phyloP scores from a whole-genome alignment of 495 filamentous ascomycete species.

The Staphylotrichum longicolle region DNA sequence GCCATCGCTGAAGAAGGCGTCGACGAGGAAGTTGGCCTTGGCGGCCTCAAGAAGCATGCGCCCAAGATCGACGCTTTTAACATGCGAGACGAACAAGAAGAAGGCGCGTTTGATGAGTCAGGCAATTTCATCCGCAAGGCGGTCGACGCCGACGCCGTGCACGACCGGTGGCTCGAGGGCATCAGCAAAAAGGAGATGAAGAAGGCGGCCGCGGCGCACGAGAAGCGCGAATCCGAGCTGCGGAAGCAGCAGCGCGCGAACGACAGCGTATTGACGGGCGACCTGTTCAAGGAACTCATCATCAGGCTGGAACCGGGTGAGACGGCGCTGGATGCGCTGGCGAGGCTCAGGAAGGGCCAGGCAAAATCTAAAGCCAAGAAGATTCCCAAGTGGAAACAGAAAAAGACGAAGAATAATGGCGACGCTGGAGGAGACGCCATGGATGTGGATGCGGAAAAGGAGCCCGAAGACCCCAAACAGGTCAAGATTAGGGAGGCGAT shows the following conservation, averaged over 20 bases:
- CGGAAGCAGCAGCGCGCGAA: slow-evolving; percentile 65
- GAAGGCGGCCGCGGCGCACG: slow-evolving; percentile 80
- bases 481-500: slow-evolving; percentile 65
- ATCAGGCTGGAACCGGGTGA: slow-evolving; percentile 73
- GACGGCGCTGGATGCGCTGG: slow-evolving; percentile 84
- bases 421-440: slow-evolving; percentile 42
- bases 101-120: slow-evolving; percentile 83
- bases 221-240: slow-evolving; percentile 76
- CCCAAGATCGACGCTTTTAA: slow-evolving; percentile 98
- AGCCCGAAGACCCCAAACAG: slow-evolving; percentile 67
- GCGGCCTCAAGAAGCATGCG: slow-evolving; percentile 87
- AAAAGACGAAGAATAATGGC: slow-evolving; percentile 46
- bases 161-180: slow-evolving; percentile 91
- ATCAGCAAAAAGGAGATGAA: slow-evolving; percentile 91
- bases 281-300: slow-evolving; percentile 72
- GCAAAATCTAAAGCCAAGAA: slow-evolving; percentile 58
- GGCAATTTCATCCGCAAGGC: slow-evolving; percentile 94
- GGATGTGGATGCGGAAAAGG: slow-evolving; percentile 60
- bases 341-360: slow-evolving; percentile 69
- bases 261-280: slow-evolving; percentile 70
- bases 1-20: slow-evolving; percentile 66
- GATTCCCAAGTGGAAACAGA: slow-evolving; percentile 59
- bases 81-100: slow-evolving; percentile 85
- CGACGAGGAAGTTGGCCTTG: slow-evolving; percentile 85
- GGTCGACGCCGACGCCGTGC: slow-evolving; percentile 79